phyloP scores from a whole-genome alignment of 2,329 filamentous ascomycete genomes.

The Pseudogymnoascus sp. region DNA sequence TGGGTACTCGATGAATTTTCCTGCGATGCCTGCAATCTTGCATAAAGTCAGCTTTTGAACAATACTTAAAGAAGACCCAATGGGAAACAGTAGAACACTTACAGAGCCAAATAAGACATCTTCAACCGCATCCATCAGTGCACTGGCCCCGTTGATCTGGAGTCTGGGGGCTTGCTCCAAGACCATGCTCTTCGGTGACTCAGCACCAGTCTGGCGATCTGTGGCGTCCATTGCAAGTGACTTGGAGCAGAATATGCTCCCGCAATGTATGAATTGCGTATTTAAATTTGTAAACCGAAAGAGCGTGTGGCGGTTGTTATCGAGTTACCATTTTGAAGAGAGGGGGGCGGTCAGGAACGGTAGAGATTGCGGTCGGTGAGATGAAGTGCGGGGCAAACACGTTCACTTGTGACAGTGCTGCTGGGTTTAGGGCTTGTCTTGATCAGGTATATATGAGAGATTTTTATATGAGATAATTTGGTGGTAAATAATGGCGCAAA shows the following conservation, averaged over 20 bases:
- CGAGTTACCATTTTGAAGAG: slow-evolving; percentile 22
- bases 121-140: slow-evolving; percentile 56
- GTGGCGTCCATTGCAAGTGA: slow-evolving; percentile 4
- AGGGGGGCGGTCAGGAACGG: slow-evolving; percentile 18
- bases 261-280: neutral
- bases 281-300: neutral
- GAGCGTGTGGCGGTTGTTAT: slow-evolving; percentile 19
- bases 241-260: slow-evolving; percentile 3
- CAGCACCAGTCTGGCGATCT: neutral
- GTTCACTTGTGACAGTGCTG: neutral
- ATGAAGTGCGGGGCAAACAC: neutral
- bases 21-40: slow-evolving; percentile 72
- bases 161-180: slow-evolving; percentile 8
- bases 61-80: neutral
- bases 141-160: slow-evolving; percentile 11
- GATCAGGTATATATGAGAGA: slow-evolving; percentile 2
- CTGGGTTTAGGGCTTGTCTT: slow-evolving; percentile 1
- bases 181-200: slow-evolving; percentile 6
- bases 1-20: slow-evolving; percentile 96
- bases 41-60: slow-evolving; percentile 1
- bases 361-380: slow-evolving; percentile 12
- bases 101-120: slow-evolving; percentile 85
- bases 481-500: slow-evolving; percentile 9
- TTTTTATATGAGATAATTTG: slow-evolving; percentile 8
- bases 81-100: slow-evolving; percentile 26